phyloP scores from a whole-genome alignment of 306 rosid genomes.

The Lathyrus oleraceus region DNA sequence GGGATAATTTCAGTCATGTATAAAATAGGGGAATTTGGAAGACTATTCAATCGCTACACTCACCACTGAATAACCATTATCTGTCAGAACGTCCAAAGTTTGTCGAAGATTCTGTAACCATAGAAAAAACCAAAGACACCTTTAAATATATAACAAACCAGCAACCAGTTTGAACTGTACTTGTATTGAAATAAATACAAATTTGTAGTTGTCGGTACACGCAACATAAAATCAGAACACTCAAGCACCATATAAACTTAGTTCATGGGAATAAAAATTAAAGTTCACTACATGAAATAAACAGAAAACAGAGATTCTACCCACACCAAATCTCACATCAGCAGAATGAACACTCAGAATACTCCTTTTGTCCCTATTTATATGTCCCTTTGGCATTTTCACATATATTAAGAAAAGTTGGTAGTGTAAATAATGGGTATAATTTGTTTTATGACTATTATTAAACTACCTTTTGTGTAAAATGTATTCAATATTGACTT shows the following conservation, averaged over 20 bases:
- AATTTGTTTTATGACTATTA: too few species aligned
- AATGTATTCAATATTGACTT: too few species aligned
- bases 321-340: neutral
- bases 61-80: conserved; percentile 91
- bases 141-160: conserved; percentile 24
- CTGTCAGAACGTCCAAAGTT: conserved; percentile 87
- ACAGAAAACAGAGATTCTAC: neutral
- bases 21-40: neutral
- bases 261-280: neutral
- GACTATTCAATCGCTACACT: conserved; percentile 40
- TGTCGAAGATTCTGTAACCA: conserved; percentile 90
- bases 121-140: conserved; percentile 31
- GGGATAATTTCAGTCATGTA: conserved; percentile 1
- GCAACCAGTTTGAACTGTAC: conserved; percentile 18
- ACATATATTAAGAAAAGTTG: too few species aligned
- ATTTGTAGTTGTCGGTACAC: neutral
- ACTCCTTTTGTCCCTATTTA: too few species aligned
- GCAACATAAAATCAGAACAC: neutral
- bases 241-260: neutral
- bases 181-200: neutral
- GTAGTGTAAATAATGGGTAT: too few species aligned
- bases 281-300: neutral
- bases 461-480: too few species aligned
- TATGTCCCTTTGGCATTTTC: too few species aligned
- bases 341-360: conserved; percentile 27